Percentiles rank a stretch among this genome's conserved stretches.
These are phyloP conservation scores for Pseudopyricularia cyperi DNA, from an alignment of 2,329 filamentous ascomycete species.

Conservation along the genomic window DNA sequence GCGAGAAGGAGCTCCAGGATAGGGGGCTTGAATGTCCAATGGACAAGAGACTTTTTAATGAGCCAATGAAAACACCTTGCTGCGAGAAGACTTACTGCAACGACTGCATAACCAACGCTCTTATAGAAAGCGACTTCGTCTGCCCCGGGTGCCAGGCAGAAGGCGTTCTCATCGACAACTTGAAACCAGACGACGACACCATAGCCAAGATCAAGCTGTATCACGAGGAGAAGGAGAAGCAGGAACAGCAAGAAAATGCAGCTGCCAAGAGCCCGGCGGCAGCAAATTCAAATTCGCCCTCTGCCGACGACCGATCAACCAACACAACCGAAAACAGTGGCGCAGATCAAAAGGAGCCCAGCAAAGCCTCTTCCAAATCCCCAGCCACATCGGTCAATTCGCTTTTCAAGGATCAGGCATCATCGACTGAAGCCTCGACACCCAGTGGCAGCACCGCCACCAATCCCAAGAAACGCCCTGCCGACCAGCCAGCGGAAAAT, in stretches of 20 bases:
- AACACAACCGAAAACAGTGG: not conserved
- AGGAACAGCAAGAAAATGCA: slow-evolving; percentile 8
- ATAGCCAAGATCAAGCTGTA: slow-evolving; percentile 69
- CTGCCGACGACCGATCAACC: slow-evolving; percentile 1
- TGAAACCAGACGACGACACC: slow-evolving; percentile 69
- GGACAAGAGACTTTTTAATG: slow-evolving; percentile 96
- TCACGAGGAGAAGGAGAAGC: slow-evolving; percentile 41
- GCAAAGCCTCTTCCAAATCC: not conserved
- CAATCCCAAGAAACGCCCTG: slow-evolving; percentile 60
- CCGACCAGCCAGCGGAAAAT: slow-evolving; percentile 57
- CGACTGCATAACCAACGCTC: slow-evolving; percentile 97
- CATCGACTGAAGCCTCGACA: slow-evolving; percentile 2
- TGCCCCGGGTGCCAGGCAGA: slow-evolving; percentile 88
- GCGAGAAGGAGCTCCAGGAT: slow-evolving; percentile 78
- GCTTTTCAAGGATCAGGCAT: slow-evolving; percentile 12
- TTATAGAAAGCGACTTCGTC: slow-evolving; percentile 95
- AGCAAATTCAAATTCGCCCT: slow-evolving; percentile 18
- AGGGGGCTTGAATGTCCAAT: slow-evolving; percentile 84
- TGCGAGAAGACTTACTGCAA: slow-evolving; percentile 98
- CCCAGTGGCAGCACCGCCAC: not conserved
- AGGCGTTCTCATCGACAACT: slow-evolving; percentile 84
- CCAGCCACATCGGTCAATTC: slow-evolving; percentile 12
- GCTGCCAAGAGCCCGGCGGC: slow-evolving; percentile 24
- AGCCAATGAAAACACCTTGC: slow-evolving; percentile 98
- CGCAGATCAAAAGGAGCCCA: not conserved